These are phyloP conservation scores for Lenwebbia sp. DNA, from an alignment of 345 rosid species.

Conservation along the genomic window DNA sequence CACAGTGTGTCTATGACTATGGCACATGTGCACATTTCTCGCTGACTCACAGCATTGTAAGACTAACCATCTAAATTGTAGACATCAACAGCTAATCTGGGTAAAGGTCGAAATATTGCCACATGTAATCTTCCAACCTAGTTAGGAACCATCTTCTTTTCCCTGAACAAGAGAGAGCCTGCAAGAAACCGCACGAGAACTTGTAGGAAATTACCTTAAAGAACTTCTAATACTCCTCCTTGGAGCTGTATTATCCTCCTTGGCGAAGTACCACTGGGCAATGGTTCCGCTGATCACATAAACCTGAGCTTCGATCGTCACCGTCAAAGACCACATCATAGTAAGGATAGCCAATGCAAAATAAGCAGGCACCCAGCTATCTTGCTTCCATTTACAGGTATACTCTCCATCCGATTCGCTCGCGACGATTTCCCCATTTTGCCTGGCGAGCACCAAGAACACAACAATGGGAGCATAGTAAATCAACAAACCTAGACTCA, in stretches of 20 bases:
- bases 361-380: conserved; percentile 91
- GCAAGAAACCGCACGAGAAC: neutral
- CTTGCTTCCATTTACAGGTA: conserved; percentile 77
- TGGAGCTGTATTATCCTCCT: conserved; percentile 57
- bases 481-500: conserved; percentile 42
- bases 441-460: conserved; percentile 69
- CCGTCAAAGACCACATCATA: conserved; percentile 83
- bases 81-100: neutral
- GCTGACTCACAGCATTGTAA: neutral
- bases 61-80: neutral
- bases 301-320: conserved; percentile 70
- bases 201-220: conserved; percentile 42
- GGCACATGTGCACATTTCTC: neutral
- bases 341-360: conserved; percentile 65
- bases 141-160: neutral
- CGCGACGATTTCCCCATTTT: conserved; percentile 62
- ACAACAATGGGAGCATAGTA: conserved; percentile 68
- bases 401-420: conserved; percentile 42
- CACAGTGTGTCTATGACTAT: neutral
- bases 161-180: neutral
- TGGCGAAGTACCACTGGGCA: conserved; percentile 85
- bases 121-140: neutral
- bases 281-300: conserved; percentile 82
- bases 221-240: conserved; percentile 61
- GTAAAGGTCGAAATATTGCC: neutral